Evolutionary conservation across 2,329 filamentous ascomycete species (phyloP).

Genomic region (Sarocladiaceae sp.): DNA sequence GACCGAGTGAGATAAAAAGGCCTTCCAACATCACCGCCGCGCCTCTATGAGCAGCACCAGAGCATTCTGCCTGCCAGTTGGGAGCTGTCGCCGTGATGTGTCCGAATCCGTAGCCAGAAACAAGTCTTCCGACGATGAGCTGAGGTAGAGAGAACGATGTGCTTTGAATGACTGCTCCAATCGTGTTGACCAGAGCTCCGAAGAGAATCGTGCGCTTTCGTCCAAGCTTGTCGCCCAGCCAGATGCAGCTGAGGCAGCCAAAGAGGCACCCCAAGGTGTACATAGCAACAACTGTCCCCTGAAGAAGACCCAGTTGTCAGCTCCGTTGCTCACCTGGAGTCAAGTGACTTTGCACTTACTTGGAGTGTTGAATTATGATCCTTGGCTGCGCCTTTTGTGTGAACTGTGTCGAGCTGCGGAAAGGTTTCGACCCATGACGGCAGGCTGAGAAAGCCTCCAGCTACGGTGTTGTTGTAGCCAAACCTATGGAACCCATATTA

Average conservation of each 20-base stretch:
- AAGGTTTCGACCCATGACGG: not conserved
- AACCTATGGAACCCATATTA: not conserved
- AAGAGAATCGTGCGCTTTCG: slow-evolving; percentile 30
- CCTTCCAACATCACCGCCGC: slow-evolving; percentile 26
- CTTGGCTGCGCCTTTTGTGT: not conserved
- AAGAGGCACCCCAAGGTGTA: slow-evolving; percentile 41
- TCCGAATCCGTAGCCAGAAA: slow-evolving; percentile 29
- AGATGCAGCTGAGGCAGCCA: slow-evolving; percentile 34
- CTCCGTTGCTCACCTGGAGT: no score
- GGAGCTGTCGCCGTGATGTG: slow-evolving; percentile 30
- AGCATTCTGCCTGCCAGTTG: slow-evolving; percentile 31
- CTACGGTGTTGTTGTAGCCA: not conserved
- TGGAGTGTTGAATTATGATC: slow-evolving; percentile 1
- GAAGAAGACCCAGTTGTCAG: no score
- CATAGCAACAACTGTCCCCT: slow-evolving; percentile 19
- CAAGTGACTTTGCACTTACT: not conserved
- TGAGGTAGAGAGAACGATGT: slow-evolving; percentile 10
- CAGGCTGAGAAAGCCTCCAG: not conserved
- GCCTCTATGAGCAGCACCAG: slow-evolving; percentile 23
- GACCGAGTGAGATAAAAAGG: slow-evolving; percentile 25
- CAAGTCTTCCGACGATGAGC: slow-evolving; percentile 23
- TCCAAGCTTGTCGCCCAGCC: slow-evolving; percentile 37
- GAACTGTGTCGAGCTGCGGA: not conserved
- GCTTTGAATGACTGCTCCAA: not conserved
- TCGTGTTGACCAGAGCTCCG: slow-evolving; percentile 1